These are phyloP conservation scores for Thielaviopsis punctulata DNA, from an alignment of 2,329 filamentous ascomycete genomes.

Conservation along the genomic window DNA sequence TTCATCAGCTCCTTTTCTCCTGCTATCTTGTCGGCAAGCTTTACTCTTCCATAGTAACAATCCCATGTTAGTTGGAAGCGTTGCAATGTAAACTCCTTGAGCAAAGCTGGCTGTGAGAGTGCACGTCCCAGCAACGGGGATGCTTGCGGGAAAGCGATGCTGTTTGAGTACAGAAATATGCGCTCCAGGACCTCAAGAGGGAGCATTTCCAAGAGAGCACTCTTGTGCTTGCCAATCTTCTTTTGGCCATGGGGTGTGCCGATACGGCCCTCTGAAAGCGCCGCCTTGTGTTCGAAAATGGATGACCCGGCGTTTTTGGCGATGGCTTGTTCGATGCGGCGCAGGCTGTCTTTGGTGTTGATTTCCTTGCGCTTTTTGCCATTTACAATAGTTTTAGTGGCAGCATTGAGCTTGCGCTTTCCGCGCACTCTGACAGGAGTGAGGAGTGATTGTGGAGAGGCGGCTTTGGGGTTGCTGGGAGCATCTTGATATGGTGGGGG, in stretches of 20 bases:
- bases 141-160: constrained; percentile 28
- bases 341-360: neutral
- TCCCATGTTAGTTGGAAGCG: constrained; percentile 27
- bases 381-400: neutral
- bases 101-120: constrained; percentile 22
- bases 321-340: neutral
- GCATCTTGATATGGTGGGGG: neutral
- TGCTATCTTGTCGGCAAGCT: neutral
- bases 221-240: neutral
- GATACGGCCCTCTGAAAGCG: neutral
- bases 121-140: constrained; percentile 27
- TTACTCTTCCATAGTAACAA: constrained; percentile 17
- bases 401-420: neutral
- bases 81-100: constrained; percentile 17
- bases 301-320: neutral
- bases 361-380: neutral
- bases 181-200: constrained; percentile 36
- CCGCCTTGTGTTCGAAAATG: neutral
- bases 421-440: neutral
- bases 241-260: neutral
- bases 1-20: neutral
- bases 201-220: constrained; percentile 21
- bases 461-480: too few species aligned
- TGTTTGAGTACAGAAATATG: constrained; percentile 33
- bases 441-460: neutral